A percentile compares a stretch with the other conserved stretches of the same genome.
phyloP scores from a whole-genome alignment of 345 rosid species.

The Garcia nutans region DNA sequence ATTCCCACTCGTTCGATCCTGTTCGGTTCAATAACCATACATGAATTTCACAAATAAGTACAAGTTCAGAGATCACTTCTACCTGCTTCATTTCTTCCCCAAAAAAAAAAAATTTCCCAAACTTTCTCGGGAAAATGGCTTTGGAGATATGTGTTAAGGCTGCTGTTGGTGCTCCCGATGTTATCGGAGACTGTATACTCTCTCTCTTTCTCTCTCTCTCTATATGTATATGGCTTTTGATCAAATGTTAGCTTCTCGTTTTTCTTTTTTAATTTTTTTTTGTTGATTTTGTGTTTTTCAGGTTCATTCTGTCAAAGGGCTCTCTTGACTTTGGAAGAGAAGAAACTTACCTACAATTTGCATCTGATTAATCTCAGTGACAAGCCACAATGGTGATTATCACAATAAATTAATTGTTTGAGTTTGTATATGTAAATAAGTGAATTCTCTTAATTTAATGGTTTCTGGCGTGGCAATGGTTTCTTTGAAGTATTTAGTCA shows the following conservation, averaged over 20 bases:
- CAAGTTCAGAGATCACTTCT: not conserved
- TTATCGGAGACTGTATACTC: slow-evolving; percentile 70
- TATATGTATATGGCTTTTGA: not conserved
- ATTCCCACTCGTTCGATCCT: not conserved
- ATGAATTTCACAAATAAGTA: not conserved
- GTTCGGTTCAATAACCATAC: not conserved
- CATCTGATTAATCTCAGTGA: slow-evolving; percentile 55
- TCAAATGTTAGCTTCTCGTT: not conserved
- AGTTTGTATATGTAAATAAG: not conserved
- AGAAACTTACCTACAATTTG: slow-evolving; percentile 59
- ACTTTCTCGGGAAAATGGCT: slow-evolving; percentile 38
- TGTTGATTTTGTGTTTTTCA: slow-evolving; percentile 19
- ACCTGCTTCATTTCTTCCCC: not conserved
- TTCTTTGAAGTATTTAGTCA: slow-evolving; percentile 7
- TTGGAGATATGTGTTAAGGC: slow-evolving; percentile 86
- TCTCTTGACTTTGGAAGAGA: slow-evolving; percentile 80
- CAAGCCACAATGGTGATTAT: slow-evolving; percentile 74
- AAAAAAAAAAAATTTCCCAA: not conserved
- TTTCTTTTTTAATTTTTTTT: not conserved
- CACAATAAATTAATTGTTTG: not conserved
- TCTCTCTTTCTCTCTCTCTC: not conserved
- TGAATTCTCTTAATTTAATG: not conserved
- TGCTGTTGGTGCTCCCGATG: slow-evolving; percentile 65
- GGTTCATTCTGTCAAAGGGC: slow-evolving; percentile 79
- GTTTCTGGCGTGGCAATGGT: not conserved